A percentile compares a stretch with the other conserved stretches of the same genome.
phyloP scores from a whole-genome alignment of 305 asterid genomes.

The Petunia hybrid region DNA sequence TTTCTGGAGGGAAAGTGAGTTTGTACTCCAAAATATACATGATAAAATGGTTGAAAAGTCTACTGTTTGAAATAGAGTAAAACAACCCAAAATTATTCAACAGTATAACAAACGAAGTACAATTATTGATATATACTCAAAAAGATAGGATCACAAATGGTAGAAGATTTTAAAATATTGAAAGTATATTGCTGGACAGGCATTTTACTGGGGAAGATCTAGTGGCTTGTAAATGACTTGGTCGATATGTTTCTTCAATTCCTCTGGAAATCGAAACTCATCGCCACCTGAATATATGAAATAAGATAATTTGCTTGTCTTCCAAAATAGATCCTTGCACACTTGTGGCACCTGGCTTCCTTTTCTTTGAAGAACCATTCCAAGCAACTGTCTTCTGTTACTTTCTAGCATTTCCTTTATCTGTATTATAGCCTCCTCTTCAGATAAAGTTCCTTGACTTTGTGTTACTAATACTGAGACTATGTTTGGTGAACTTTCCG shows the following conservation, averaged over 20 bases:
- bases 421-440: slow-evolving; percentile 41
- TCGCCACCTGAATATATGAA: slow-evolving; percentile 40
- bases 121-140: too few relatives aligned
- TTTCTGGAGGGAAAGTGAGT: too few relatives aligned
- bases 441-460: slow-evolving; percentile 24
- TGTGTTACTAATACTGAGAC: slow-evolving; percentile 33
- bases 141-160: too few relatives aligned
- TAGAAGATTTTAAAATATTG: too few relatives aligned
- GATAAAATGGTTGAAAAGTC: too few relatives aligned
- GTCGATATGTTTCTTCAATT: slow-evolving; percentile 43
- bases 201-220: too few relatives aligned
- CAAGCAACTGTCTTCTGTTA: slow-evolving; percentile 42
- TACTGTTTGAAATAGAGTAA: too few relatives aligned
- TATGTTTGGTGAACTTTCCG: slow-evolving; percentile 40
- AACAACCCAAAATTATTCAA: too few relatives aligned
- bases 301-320: slow-evolving; percentile 33
- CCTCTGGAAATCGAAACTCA: slow-evolving; percentile 41
- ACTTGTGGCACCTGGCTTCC: slow-evolving; percentile 42
- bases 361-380: slow-evolving; percentile 37
- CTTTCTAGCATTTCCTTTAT: slow-evolving; percentile 34
- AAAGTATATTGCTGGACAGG: too few relatives aligned
- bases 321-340: slow-evolving; percentile 46
- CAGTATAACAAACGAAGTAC: too few relatives aligned
- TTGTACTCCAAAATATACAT: too few relatives aligned
- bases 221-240: slow-evolving; percentile 34